Conservation (phyloP, 192 early-diverging fungal genomes). For the Gigaspora rosea region DNA sequence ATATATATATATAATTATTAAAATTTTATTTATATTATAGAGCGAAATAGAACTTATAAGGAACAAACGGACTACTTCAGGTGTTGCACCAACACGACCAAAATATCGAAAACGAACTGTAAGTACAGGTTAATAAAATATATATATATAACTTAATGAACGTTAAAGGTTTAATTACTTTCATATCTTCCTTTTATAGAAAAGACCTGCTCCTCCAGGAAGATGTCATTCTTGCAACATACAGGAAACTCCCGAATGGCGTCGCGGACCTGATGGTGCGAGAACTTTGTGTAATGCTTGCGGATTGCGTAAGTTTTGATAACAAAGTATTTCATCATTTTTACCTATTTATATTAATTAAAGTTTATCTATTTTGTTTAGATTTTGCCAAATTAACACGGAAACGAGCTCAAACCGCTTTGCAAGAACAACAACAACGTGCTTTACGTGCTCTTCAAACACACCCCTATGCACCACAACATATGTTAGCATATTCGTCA, state of each 20-base stretch:
- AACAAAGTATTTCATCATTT: neutral
- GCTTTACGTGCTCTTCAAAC: neutral
- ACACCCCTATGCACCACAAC: neutral
- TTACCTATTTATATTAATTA: neutral
- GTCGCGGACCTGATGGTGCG: conserved; percentile 87
- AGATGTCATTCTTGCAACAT: conserved; percentile 78
- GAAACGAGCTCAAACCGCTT: conserved; percentile 2
- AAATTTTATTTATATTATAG: neutral
- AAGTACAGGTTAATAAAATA: neutral
- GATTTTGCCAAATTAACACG: conserved; percentile 23
- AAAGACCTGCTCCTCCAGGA: conserved; percentile 61
- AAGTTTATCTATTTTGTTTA: neutral
- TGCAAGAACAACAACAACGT: conserved; percentile 14
- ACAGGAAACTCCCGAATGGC: conserved; percentile 92
- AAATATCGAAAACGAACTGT: conserved; percentile 27
- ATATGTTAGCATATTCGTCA: neutral
- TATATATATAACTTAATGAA: too few relatives aligned
- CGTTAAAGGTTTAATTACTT: neutral
- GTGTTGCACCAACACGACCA: neutral
- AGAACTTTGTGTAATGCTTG: conserved; percentile 95
- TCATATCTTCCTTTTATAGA: neutral
- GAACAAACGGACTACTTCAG: neutral
- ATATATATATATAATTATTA: neutral
- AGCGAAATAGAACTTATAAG: conserved; percentile 14
- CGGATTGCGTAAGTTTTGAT: conserved; percentile 64